Base-by-base conservation (phyloP, 768 basidiomycete species). In the Butyriboletus loyo region DNA sequence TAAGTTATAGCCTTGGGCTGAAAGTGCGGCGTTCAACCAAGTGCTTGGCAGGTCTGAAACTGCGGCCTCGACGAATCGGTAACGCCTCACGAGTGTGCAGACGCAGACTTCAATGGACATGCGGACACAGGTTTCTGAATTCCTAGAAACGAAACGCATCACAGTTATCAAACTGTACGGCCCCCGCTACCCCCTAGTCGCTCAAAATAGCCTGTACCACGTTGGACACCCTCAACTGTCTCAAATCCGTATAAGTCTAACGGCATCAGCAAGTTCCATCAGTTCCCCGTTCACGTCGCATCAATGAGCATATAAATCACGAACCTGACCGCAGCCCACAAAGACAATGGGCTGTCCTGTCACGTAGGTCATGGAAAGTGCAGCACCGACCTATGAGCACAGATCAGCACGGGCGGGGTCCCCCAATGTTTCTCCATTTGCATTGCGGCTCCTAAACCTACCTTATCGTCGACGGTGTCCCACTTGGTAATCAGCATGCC, bases 401-500 rank as follows among this genome's bases (percentile, higher is more conserved):
- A 43, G 9, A 31, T 51, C 40, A 55, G 31, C 47, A 25, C 28
- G 41, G 40, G 19, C 52, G 35, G 21, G 31, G 31, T 19, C 21
- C 10, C 3, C 10, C 17, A 7, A 35, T 17, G 8, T 15, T 13
- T 13, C 36, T 17, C 21, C 44, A 21, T 43, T 43, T n/a, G 11
- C 14, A 17, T 30, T 27, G 45, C 28, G 22, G 8, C 25, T 14
- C 13, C 34, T 2, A 6, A 40, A 69, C 80, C 50, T 42, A 89
- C 95, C 82, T 95, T 95, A 73, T 95, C 92, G 63, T 94, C 92
- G 21, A 98, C 97, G 2, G 96, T 98, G 65, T 99, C 97, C 87
- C 97, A 98, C 72, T 99, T 99, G 30, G 97, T 99, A 53, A 99
- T 84, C 39, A 99, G 77, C 88, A 97, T 98, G 24, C 96, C 97